Percentiles rank a stretch among this genome's conserved stretches.
Conservation (phyloP, 164 flowering plant genomes). For the Kalanchoe fedtschenkoi region DNA sequence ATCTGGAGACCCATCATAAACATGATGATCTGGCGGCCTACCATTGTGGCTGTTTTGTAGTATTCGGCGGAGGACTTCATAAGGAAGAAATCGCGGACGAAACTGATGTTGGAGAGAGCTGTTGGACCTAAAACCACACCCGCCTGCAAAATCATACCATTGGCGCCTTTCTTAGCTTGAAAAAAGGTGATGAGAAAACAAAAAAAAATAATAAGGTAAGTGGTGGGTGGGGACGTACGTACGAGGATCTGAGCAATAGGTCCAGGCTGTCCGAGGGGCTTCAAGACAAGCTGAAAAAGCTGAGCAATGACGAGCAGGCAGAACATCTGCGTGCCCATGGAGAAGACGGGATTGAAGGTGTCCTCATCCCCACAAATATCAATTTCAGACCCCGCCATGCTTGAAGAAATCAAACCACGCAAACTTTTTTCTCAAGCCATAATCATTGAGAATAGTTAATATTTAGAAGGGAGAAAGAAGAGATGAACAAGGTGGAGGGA, state of each 20-base stretch:
- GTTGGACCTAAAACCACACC: slow-evolving; percentile 55
- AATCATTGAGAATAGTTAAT: no score
- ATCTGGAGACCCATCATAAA: slow-evolving; percentile 49
- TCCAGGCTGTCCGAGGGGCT: slow-evolving; percentile 46
- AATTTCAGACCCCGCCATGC: not conserved
- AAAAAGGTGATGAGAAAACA: no score
- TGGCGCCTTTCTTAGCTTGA: no score
- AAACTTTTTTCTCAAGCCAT: no score
- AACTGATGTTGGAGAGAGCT: slow-evolving; percentile 20
- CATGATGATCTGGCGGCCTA: slow-evolving; percentile 31
- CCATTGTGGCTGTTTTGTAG: slow-evolving; percentile 21
- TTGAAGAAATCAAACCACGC: not conserved
- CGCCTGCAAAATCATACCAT: slow-evolving; percentile 27
- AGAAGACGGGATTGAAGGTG: slow-evolving; percentile 30
- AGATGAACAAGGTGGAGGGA: no score
- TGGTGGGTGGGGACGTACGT: slow-evolving; percentile 20
- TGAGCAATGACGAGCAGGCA: slow-evolving; percentile 50
- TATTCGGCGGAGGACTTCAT: slow-evolving; percentile 15
- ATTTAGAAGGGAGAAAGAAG: no score
- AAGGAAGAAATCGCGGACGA: slow-evolving; percentile 17
- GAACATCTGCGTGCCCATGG: slow-evolving; percentile 30
- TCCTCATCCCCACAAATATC: slow-evolving; percentile 6
- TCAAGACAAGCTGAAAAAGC: slow-evolving; percentile 37
- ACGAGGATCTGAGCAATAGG: slow-evolving; percentile 64
- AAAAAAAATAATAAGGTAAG: no score